Conservation (phyloP, 2,329 filamentous ascomycete genomes). For the Fusarium beomiforme region DNA sequence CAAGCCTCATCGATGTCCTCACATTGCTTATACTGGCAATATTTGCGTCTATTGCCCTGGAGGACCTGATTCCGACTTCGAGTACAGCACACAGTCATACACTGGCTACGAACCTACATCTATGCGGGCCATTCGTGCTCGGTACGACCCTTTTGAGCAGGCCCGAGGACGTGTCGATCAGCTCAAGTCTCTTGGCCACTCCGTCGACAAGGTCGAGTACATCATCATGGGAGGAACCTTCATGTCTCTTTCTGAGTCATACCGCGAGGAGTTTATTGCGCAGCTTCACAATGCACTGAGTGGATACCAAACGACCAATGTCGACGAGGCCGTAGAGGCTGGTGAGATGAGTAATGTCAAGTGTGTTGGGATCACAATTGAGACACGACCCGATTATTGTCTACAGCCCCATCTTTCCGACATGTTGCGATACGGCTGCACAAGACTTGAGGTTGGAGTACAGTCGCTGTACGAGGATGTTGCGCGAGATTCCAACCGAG, state of each 20-base stretch:
- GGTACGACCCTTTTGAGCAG: conserved; percentile 98
- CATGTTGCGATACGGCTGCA: conserved; percentile 98
- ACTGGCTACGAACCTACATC: conserved; percentile 98
- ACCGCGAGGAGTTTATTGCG: conserved; percentile 92
- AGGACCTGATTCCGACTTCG: conserved; percentile 97
- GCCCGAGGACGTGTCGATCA: conserved; percentile 95
- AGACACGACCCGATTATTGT: conserved; percentile 97
- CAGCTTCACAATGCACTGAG: conserved; percentile 97
- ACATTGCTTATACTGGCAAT: conserved; percentile 98
- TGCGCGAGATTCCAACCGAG: conserved; percentile 95
- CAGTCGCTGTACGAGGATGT: conserved; percentile 98
- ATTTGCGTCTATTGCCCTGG: conserved; percentile 99
- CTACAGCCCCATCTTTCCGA: conserved; percentile 92
- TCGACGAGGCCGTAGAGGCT: conserved; percentile 93
- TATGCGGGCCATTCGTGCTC: conserved; percentile 95
- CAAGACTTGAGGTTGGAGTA: conserved; percentile 91
- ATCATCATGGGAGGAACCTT: conserved; percentile 99
- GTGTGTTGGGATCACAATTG: conserved; percentile 98
- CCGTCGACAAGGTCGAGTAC: conserved; percentile 98
- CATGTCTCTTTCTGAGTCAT: conserved; percentile 92
- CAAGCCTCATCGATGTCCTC: conserved; percentile 96
- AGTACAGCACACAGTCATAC: conserved; percentile 99
- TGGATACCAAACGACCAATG: conserved; percentile 92
- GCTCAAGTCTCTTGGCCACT: conserved; percentile 93
- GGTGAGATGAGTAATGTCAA: conserved; percentile 98